Base-by-base conservation (phyloP, 352 stramenopile genomes). In the Aphanomyces stellatus region DNA sequence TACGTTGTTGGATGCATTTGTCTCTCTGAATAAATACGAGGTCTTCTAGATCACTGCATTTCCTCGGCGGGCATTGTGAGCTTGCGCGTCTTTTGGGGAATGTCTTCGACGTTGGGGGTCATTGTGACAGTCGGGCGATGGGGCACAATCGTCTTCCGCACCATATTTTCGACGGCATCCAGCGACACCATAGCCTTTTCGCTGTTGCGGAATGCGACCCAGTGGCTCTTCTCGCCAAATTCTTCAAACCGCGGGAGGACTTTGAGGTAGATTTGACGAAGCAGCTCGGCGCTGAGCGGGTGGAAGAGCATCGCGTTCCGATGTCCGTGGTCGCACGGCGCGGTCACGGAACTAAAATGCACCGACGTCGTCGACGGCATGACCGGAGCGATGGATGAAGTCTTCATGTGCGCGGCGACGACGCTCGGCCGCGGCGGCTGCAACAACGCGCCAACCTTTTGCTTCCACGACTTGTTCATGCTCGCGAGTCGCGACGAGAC, bases 131-230 rank as follows among this genome's bases (percentile, higher is more conserved):
- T 7, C 13, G 8, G 42, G 8, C 42, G 42, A 51, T 13, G 8
- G 8, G 19, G 17, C 22, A 57, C 41, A 10, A 67, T 40, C 5
- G 60, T 67, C 24, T 51, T 51, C 5, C 48, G 28, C 4, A 67
- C 48, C 60, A 67, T 67, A 31, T 67, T 49, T 13, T 67, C 42
- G 34, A 67, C 22, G 2, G 34, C 27, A 28, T 67, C 60, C 19
- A 67, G 25, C 19, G 60, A 67, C 19, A 57, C 28, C 60, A 67
- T 67, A 41, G 60, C 60, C 34, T 67, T 67, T 67, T 67, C 60
- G 11, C 41, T 13, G 37, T 67, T 67, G 10, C 60, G 60, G 24
- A 67, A 67, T 1, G 42, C 41, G n/a, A 67, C 28, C 60, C 60
- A 67, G 17, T 33, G 13, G 25, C 25, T 22, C 4, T 17, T 65